Base-by-base conservation (phyloP, 2,329 filamentous ascomycete genomes). In the Ascochyta viciae-villosae region DNA sequence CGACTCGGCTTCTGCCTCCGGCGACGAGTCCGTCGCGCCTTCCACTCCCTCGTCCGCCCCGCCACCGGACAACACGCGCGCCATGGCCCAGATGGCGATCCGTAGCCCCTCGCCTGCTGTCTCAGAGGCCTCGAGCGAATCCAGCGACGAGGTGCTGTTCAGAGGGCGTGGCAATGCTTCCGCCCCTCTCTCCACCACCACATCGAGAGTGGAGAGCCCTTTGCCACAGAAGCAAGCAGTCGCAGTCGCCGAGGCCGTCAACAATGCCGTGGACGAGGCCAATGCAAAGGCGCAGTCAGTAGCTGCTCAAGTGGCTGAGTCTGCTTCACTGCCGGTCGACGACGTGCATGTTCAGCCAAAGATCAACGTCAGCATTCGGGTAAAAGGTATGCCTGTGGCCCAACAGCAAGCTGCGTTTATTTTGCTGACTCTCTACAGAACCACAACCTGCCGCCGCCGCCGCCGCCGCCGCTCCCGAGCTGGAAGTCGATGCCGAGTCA, bases 71-170 rank as follows among this genome's bases (percentile, higher is more conserved):
- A 65, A 64, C 40, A 51, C 65, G 16, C 50, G 56, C n/a, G 66
- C 70, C 12, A 72, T 73, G 64, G 70, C 65, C 8, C 57, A 68
- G 2, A 70, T 73, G 68, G 67, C 64, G 0, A 69, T 75, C 40
- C 77, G 77, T 26, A 74, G 70, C 34, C 66, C 76, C 2, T 80
- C 78, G 5, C 70, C 70, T 7, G 58, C 65, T 4, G 50, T 43
- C 4, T 75, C 71, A 4, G 55, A 63, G n/a, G 47, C 59, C 1
- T 66, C 62, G 27, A 51, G 33, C 13, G 67, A 63, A 9, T 66
- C 58, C 26, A 57, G 88, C 66, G 89, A 90, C 43, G 91, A 96
- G 61, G 79, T 91, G 5, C 59, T 76, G 16, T 77, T 77, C 59
- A 62, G 60, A 56, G 74, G 74, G 7, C 71, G 74, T 42, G 55